phyloP scores from a whole-genome alignment of 2,329 filamentous ascomycete species.

The Alternaria arborescens region DNA sequence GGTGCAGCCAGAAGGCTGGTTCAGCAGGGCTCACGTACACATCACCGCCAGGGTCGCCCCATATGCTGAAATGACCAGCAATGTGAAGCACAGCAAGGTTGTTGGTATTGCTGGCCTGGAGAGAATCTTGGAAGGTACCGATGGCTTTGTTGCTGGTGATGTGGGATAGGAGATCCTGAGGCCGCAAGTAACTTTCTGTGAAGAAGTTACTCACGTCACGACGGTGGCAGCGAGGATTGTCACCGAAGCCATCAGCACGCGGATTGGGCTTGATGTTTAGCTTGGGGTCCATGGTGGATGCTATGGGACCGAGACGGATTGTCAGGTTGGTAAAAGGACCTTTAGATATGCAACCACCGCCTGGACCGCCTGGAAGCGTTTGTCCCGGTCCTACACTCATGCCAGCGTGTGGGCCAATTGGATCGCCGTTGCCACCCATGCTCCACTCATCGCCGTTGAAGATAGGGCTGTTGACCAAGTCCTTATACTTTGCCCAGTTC shows the following conservation, averaged over 20 bases:
- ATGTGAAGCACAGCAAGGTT: conserved; percentile 48
- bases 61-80: conserved; percentile 57
- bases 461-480: conserved; percentile 59
- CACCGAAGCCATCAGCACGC: conserved; percentile 34
- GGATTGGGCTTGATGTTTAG: conserved; percentile 47
- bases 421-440: conserved; percentile 59
- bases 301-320: conserved; percentile 59
- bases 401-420: conserved; percentile 25
- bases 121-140: conserved; percentile 35
- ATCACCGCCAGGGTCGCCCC: conserved; percentile 56
- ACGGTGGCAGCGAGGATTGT: conserved; percentile 44
- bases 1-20: conserved; percentile 59
- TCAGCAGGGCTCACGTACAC: conserved; percentile 58
- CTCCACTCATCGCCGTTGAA: conserved; percentile 64
- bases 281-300: conserved; percentile 39
- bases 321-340: conserved; percentile 60
- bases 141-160: conserved; percentile 35
- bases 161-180: conserved; percentile 32
- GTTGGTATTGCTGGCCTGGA: conserved; percentile 27
- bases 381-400: conserved; percentile 25
- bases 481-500: conserved; percentile 62
- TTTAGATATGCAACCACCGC: conserved; percentile 64
- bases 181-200: conserved; percentile 21
- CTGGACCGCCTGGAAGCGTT: conserved; percentile 57
- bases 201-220: conserved; percentile 46